Percentiles rank a stretch among this genome's conserved stretches.
phyloP scores from a whole-genome alignment of 2,329 filamentous ascomycete species.

The Aspergillus bombycis region DNA sequence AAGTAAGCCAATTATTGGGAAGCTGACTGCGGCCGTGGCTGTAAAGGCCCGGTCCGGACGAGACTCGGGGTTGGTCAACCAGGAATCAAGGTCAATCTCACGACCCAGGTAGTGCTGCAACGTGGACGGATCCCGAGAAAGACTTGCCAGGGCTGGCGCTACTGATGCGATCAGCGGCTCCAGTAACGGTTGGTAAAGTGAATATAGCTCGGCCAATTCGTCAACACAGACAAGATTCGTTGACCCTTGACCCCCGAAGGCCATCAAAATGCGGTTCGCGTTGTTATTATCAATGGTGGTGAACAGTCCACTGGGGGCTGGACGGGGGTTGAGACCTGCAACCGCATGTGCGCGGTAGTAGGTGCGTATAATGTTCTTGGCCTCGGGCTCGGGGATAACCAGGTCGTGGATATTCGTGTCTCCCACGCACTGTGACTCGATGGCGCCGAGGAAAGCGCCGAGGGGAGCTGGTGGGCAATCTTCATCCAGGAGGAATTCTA shows the following conservation, averaged over 20 bases:
- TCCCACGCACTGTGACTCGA: background rate
- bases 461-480: background rate
- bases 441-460: background rate
- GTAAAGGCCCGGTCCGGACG: constrained; percentile 36
- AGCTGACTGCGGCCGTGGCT: constrained; percentile 39
- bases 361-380: background rate
- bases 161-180: background rate
- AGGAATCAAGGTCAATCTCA: constrained; percentile 1
- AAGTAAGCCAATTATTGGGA: constrained; percentile 41
- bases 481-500: background rate
- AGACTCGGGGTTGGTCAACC: constrained; percentile 27
- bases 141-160: background rate
- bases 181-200: constrained; percentile 2
- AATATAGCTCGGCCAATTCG: constrained; percentile 3
- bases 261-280: background rate
- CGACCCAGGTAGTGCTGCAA: background rate
- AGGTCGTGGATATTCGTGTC: background rate
- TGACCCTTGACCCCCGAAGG: constrained; percentile 6
- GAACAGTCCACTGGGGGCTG: background rate
- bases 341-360: background rate
- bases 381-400: background rate
- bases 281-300: background rate
- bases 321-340: background rate
- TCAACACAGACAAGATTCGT: background rate
- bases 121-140: background rate